These are phyloP conservation scores for Saturnispora kantuleensis DNA, from an alignment of 805 yeast genomes.

Conservation along the genomic window DNA sequence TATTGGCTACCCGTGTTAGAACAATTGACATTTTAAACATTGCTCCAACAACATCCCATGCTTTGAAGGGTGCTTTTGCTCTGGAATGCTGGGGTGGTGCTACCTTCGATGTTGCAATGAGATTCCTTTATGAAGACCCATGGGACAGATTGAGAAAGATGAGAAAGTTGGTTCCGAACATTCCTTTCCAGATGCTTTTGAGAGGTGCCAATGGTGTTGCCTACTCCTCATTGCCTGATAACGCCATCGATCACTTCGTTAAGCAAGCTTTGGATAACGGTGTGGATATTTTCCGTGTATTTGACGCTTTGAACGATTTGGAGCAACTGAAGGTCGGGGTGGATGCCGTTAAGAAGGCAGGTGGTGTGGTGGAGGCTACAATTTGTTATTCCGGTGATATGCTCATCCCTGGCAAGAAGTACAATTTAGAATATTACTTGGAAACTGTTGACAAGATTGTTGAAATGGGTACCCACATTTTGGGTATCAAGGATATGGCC, in stretches of 20 bases:
- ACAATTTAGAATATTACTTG: slow-evolving; percentile 84
- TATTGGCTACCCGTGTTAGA: slow-evolving; percentile 94
- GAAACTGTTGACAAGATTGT: slow-evolving; percentile 76
- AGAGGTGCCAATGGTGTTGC: slow-evolving; percentile 99
- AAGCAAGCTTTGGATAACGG: slow-evolving; percentile 91
- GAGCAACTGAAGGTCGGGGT: slow-evolving; percentile 97
- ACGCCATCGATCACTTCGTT: slow-evolving; percentile 96
- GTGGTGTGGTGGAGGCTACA: slow-evolving; percentile 98
- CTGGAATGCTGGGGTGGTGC: slow-evolving; percentile 99
- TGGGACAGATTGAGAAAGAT: slow-evolving; percentile 91
- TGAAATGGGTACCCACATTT: slow-evolving; percentile 87
- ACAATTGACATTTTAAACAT: slow-evolving; percentile 84
- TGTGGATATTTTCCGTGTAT: slow-evolving; percentile 95
- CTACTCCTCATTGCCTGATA: slow-evolving; percentile 94
- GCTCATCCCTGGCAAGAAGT: slow-evolving; percentile 92
- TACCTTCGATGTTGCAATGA: slow-evolving; percentile 96
- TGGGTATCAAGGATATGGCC: slow-evolving; percentile 99
- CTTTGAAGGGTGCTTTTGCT: slow-evolving; percentile 83
- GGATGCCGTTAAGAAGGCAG: slow-evolving; percentile 95
- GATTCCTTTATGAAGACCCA: slow-evolving; percentile 97
- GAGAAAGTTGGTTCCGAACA: slow-evolving; percentile 88
- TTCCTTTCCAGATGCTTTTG: slow-evolving; percentile 97
- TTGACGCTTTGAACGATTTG: slow-evolving; percentile 93
- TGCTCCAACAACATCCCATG: slow-evolving; percentile 91
- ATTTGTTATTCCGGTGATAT: slow-evolving; percentile 98